Base-by-base conservation (phyloP, 2,329 filamentous ascomycete genomes). In the Gnomoniopsis smithogilvyi region DNA sequence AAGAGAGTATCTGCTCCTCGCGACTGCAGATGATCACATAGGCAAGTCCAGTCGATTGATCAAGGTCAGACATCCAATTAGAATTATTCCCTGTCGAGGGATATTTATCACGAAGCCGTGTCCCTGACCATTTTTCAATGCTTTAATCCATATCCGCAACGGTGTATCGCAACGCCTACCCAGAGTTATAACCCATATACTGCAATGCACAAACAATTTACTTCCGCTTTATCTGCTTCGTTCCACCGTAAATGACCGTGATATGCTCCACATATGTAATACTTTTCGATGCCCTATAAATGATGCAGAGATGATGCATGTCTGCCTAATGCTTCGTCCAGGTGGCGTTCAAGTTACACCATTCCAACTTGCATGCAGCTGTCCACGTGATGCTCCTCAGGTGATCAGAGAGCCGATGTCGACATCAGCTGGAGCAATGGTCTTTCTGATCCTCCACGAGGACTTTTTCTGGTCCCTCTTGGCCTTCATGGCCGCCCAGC, bases 401-500 rank as follows among this genome's bases (percentile, higher is more conserved):
- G 61, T 61, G 41, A 62, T 62, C 36, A 62, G 61, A 41, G 61
- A 57, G 43, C 78, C 76, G 50, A 84, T 72, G 36, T 81, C 80
- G 43, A 60, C 34, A 15, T 56, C 60, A 33, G 46, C 50, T 55
- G 72, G 75, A 36, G 76, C 75, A 21, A 78, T 68, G 47, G 70
- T 75, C 73, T 87, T 88, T 74, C 87, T 89, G 47, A 76, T 77
- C 70, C 78, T 82, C 87, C 87, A 89, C 38, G 82, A 64, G n/a
- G 82, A 83, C 67, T 81, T 82, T 75, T 88, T 89, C 76, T 87
- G 83, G 59, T 88, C 85, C 59, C 85, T 78, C 75, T 88, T 88
- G 58, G 84, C 84, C 68, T 84, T 85, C 85, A 90, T 88, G 33
- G 85, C 84, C 62, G 83, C 85, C 87, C 87, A 90, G 17, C 84